phyloP scores from a whole-genome alignment of 805 yeast species.

The Schizosaccharomyces cryophilus region DNA sequence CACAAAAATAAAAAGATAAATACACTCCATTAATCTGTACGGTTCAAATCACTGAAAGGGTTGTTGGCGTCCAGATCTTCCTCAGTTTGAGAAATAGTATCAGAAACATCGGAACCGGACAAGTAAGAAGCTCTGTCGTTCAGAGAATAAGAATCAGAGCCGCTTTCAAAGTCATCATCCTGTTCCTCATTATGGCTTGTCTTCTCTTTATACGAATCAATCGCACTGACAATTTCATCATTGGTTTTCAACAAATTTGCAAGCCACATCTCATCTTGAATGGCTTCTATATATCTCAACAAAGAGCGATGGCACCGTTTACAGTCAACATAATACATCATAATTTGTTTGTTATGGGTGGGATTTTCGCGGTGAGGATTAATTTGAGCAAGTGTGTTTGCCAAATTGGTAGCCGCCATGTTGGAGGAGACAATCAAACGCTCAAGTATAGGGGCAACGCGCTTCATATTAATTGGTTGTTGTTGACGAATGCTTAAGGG shows the following conservation, averaged over 20 bases:
- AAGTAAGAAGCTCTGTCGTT: not conserved
- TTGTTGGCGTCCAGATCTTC: not conserved
- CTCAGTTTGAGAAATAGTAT: not conserved
- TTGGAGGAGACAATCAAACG: constrained; percentile 49
- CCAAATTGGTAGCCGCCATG: constrained; percentile 44
- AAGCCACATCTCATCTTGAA: constrained; percentile 61
- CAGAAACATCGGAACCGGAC: not conserved
- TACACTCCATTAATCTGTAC: not conserved
- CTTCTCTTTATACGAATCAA: constrained; percentile 12
- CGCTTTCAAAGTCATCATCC: not conserved
- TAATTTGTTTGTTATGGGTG: constrained; percentile 27
- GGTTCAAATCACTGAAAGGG: not conserved
- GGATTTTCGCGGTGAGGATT: constrained; percentile 26
- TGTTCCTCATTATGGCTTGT: not conserved
- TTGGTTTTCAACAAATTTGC: constrained; percentile 79
- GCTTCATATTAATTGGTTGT: constrained; percentile 18
- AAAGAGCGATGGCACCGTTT: constrained; percentile 40
- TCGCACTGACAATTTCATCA: constrained; percentile 59
- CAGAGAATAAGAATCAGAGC: not conserved
- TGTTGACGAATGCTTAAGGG: not conserved
- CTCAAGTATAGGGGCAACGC: constrained; percentile 51
- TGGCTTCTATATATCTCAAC: constrained; percentile 57
- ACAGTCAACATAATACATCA: not conserved
- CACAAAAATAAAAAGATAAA: not conserved
- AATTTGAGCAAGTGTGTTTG: constrained; percentile 27